Conservation (phyloP, 257 asterid species). For the Datura wrightii region DNA sequence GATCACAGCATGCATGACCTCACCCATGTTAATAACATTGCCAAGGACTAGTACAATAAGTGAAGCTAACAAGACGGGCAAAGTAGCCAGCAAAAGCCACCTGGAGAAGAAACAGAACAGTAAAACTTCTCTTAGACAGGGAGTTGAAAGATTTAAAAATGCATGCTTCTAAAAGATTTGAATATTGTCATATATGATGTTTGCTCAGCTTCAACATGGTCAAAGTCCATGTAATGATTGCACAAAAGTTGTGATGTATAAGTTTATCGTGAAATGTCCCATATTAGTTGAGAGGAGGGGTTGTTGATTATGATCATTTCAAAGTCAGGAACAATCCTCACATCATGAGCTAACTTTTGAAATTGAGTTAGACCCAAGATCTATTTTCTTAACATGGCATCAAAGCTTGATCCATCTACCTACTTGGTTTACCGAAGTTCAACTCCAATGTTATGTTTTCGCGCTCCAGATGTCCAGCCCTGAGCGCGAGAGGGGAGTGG, state of each 20-base stretch:
- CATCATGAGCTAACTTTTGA: neutral
- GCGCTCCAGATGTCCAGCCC: no score
- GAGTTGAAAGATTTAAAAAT: neutral
- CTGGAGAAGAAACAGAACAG: slow-evolving; percentile 26
- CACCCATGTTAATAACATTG: slow-evolving; percentile 59
- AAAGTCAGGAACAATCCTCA: neutral
- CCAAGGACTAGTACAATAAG: slow-evolving; percentile 72
- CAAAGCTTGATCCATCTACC: no score
- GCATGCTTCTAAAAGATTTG: neutral
- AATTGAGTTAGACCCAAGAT: no score
- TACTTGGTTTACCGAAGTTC: no score
- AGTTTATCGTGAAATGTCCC: neutral
- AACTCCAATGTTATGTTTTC: no score
- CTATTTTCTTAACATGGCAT: no score
- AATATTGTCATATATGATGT: neutral
- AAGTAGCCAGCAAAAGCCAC: slow-evolving; percentile 72
- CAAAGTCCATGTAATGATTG: neutral
- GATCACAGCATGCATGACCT: slow-evolving; percentile 63
- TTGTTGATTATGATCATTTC: neutral
- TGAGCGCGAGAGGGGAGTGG: no score
- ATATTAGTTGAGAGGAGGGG: neutral
- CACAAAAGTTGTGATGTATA: neutral
- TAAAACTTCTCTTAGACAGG: neutral
- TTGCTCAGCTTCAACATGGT: slow-evolving; percentile 19
- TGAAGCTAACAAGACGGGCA: slow-evolving; percentile 70